Evolutionary conservation across 495 filamentous ascomycete genomes (phyloP), one percentile per base, ranked within the genome.

Genomic region (Penicillium antarcticum): DNA sequence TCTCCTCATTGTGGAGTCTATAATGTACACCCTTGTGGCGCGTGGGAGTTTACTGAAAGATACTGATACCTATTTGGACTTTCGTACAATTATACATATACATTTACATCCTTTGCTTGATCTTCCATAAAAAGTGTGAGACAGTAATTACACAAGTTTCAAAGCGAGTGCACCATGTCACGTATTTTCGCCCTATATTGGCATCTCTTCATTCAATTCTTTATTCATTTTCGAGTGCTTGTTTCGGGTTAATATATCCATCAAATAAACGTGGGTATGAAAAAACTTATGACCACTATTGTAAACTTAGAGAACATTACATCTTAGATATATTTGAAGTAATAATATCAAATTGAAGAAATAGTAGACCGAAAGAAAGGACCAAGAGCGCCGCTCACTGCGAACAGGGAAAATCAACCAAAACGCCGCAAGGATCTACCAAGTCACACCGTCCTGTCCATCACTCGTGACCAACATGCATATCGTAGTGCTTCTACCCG

Each of bases 361-460:
- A n/a, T 16, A 21, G 29, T 39, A 17, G 23, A 12, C 18, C 37
- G 3, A 23, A 14, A 37, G 17, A 31, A 32, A 50, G 42, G 17
- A 48, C 40, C 11, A 19, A 51, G 44, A 55, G 48, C 58, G 26
- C 47, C 38, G 7, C 41, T 49, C 60, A 55, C 57, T 63, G 47
- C 60, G 58, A 56, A 61, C 47, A 45, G 23, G 53, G 44, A 61
- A 47, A 65, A 33, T 13, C 24, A 56, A 57, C 48, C 48, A 19
- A 8, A 73, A 73, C 70, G 57, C 68, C 67, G 18, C 51, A 35
- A 48, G 51, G 47, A 55, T 55, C 60, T 47, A 58, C 42, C 44
- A 55, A 53, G 46, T 55, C 36, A 51, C 45, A 45, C 44, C 46
- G 42, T 47, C 52, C 55, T 57, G 52, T 50, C 56, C 61, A 53